Evolutionary conservation across 1,139 yeast species (phyloP).

Genomic region (Diutina sp.): DNA sequence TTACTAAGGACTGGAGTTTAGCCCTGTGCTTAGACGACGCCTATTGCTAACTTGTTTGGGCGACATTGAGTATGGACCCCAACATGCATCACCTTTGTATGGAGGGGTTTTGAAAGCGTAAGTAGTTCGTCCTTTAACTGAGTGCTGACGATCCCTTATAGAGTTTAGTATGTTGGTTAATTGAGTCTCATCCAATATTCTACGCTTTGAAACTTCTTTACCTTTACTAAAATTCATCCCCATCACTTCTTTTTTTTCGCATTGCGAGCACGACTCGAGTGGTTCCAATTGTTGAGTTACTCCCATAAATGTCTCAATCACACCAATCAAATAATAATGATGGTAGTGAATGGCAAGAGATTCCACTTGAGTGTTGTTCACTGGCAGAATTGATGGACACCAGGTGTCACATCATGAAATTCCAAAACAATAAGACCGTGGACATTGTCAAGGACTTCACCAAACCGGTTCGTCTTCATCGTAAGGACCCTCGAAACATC

Average conservation of each 20-base stretch:
- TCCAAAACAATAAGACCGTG: conserved; percentile 60
- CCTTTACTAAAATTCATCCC: not conserved
- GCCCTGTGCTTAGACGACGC: not conserved
- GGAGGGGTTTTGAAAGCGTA: too few relatives aligned
- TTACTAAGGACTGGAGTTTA: not conserved
- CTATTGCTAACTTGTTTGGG: not conserved
- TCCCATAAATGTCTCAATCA: not conserved
- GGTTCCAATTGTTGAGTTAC: not conserved
- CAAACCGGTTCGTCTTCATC: conserved; percentile 73
- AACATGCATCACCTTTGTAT: too few relatives aligned
- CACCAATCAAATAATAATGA: not conserved
- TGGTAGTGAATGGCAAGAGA: conserved; percentile 9
- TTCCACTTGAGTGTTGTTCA: conserved; percentile 62
- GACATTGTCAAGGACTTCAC: conserved; percentile 63
- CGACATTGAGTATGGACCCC: too few relatives aligned
- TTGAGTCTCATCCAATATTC: too few relatives aligned
- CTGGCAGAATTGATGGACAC: conserved; percentile 61
- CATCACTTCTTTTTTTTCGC: not conserved
- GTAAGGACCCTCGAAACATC: conserved; percentile 85
- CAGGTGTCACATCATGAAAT: conserved; percentile 71
- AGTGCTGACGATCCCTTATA: too few relatives aligned
- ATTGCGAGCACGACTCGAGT: not conserved
- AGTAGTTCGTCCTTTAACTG: too few relatives aligned
- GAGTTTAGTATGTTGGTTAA: too few relatives aligned
- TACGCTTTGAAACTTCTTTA: not conserved